Evolutionary conservation across 2,329 filamentous ascomycete genomes (phyloP).

Genomic region (Gaeumannomyces tritici): DNA sequence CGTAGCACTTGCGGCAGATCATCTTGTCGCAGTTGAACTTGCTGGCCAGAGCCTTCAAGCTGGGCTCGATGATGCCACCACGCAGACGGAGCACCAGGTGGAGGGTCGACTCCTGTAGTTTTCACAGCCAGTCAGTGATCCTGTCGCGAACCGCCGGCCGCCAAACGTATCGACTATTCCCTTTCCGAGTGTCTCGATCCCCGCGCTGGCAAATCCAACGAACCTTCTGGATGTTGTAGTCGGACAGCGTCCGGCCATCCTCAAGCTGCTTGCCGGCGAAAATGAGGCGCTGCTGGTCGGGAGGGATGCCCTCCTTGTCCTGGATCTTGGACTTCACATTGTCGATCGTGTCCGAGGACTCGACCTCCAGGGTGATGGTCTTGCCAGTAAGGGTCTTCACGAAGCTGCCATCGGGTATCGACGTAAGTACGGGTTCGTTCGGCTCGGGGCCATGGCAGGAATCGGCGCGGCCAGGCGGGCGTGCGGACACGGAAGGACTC

Average conservation of each 20-base stretch:
- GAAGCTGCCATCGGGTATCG: conserved; percentile 55
- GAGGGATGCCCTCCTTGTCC: conserved; percentile 98
- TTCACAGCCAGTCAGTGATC: conserved; percentile 6
- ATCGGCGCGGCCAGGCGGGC: not conserved
- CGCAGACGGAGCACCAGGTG: conserved; percentile 97
- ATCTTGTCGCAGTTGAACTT: conserved; percentile 99
- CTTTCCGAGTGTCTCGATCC: not conserved
- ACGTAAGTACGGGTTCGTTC: not conserved
- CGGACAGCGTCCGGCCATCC: conserved; percentile 90
- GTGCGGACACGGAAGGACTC: conserved; percentile 33
- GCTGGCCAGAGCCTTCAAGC: conserved; percentile 93
- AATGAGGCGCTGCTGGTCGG: conserved; percentile 97
- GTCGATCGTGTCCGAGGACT: conserved; percentile 98
- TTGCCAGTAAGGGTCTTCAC: conserved; percentile 99
- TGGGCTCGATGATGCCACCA: conserved; percentile 99
- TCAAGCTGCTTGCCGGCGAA: conserved; percentile 99
- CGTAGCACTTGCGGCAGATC: conserved; percentile 99
- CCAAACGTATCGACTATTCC: not conserved
- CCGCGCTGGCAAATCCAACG: conserved; percentile 20
- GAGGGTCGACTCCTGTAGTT: conserved; percentile 83
- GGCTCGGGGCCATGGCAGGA: not conserved
- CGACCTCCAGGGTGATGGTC: conserved; percentile 99
- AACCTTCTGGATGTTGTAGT: conserved; percentile 99
- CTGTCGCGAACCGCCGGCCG: not conserved
- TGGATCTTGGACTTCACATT: conserved; percentile 99